Conservation (phyloP, 1,139 yeast genomes). For the Candida tropicalis region DNA sequence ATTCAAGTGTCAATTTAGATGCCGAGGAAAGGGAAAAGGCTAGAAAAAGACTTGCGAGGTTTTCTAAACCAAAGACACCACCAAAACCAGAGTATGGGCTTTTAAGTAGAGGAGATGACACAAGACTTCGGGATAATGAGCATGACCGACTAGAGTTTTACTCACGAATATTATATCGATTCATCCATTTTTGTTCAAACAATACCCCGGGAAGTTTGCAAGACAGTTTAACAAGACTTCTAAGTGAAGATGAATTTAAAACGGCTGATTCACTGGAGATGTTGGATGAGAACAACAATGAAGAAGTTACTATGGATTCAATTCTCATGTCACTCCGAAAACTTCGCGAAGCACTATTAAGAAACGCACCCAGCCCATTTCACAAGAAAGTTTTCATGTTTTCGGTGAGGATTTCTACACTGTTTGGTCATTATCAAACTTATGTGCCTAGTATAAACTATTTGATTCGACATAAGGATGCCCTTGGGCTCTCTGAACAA, state of each 20-base stretch:
- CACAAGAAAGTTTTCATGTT: constrained; percentile 50
- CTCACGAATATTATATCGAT: constrained; percentile 32
- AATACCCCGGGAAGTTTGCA: constrained; percentile 22
- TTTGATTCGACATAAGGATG: constrained; percentile 27
- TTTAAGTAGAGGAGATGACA: constrained; percentile 62
- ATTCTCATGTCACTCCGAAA: constrained; percentile 41
- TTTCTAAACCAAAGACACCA: constrained; percentile 14
- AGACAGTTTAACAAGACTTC: constrained; percentile 19
- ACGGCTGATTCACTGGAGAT: constrained; percentile 6
- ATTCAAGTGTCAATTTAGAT: not conserved
- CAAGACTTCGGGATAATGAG: constrained; percentile 46
- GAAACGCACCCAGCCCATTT: constrained; percentile 38
- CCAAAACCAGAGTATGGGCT: constrained; percentile 41
- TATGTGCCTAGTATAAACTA: constrained; percentile 56
- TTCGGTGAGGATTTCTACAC: constrained; percentile 50
- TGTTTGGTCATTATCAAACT: constrained; percentile 56
- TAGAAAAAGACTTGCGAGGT: constrained; percentile 21
- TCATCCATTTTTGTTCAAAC: constrained; percentile 30
- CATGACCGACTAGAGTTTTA: constrained; percentile 43
- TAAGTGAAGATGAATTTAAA: constrained; percentile 14
- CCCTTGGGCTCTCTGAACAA: constrained; percentile 11
- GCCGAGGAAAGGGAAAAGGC: constrained; percentile 17
- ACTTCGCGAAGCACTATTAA: constrained; percentile 57
- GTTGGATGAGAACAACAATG: not conserved
- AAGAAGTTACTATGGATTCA: constrained; percentile 23